These are phyloP conservation scores for Ceratobasidium sp. DNA, from an alignment of 1,284 basidiomycete species.

Conservation along the genomic window DNA sequence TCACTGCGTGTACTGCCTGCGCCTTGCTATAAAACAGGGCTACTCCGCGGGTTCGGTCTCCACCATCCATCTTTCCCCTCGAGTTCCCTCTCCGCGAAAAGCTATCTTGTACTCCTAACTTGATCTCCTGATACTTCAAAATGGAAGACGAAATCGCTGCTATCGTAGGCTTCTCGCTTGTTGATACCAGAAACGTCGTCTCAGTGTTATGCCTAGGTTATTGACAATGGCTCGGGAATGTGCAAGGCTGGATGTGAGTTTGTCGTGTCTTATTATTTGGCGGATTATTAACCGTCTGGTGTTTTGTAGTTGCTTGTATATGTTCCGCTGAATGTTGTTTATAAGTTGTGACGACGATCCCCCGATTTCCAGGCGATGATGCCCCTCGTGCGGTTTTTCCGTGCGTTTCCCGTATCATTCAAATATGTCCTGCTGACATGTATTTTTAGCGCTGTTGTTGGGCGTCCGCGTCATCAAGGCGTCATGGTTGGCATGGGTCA, in stretches of 20 bases:
- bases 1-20: conserved; percentile 36
- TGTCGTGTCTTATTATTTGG: conserved; percentile 37
- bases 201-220: conserved; percentile 58
- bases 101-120: not conserved
- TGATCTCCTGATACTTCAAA: not conserved
- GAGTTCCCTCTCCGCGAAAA: not conserved
- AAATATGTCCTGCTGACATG: not conserved
- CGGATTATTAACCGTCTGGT: conserved; percentile 45
- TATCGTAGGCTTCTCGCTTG: conserved; percentile 52
- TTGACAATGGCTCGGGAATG: conserved; percentile 89
- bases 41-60: not conserved
- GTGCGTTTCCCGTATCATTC: conserved; percentile 54
- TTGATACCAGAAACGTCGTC: not conserved
- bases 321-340: conserved; percentile 1
- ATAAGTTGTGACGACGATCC: not conserved
- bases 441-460: conserved; percentile 76
- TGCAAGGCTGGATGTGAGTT: conserved; percentile 89
- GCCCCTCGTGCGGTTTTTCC: conserved; percentile 74
- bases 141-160: conserved; percentile 62
- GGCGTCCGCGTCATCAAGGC: conserved; percentile 90
- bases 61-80: not conserved
- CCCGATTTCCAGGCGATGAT: conserved; percentile 62
- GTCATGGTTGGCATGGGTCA: conserved; percentile 91
- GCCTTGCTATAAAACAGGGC: not conserved
- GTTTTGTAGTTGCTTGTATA: conserved; percentile 47